Evolutionary conservation across 768 basidiomycete species (phyloP).

Genomic region (Boletus edulis): DNA sequence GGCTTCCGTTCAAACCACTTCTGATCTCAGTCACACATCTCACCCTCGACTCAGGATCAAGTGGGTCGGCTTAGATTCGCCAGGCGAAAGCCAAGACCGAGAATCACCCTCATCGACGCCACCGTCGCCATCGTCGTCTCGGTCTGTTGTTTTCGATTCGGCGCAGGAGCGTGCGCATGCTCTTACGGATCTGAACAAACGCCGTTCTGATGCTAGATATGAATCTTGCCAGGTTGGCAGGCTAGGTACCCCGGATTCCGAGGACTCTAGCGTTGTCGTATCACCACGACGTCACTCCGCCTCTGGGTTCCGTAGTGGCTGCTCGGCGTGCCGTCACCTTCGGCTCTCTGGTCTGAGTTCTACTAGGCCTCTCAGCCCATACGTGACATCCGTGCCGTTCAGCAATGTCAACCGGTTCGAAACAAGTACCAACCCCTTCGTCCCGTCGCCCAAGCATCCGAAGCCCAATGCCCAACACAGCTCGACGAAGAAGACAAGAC

Average conservation of each 20-base stretch:
- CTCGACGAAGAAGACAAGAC: slow-evolving; percentile 10
- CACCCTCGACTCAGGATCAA: slow-evolving; percentile 12
- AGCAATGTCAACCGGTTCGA: background rate
- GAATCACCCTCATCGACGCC: background rate
- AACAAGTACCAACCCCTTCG: background rate
- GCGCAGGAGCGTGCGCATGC: background rate
- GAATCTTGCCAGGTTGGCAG: background rate
- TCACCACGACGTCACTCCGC: slow-evolving; percentile 8
- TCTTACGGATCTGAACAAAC: background rate
- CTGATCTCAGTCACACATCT: background rate
- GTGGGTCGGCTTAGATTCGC: slow-evolving; percentile 16
- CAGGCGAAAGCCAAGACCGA: background rate
- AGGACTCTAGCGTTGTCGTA: slow-evolving; percentile 3
- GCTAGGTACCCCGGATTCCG: slow-evolving; percentile 12
- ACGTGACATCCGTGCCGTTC: background rate
- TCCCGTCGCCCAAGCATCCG: background rate
- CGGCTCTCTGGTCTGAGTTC: slow-evolving; percentile 12
- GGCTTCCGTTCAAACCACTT: background rate
- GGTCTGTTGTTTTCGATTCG: slow-evolving; percentile 1
- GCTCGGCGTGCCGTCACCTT: slow-evolving; percentile 25
- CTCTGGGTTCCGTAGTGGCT: slow-evolving; percentile 28
- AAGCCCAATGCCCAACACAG: background rate
- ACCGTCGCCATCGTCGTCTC: slow-evolving; percentile 3
- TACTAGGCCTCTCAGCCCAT: slow-evolving; percentile 11
- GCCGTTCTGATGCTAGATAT: background rate